Conservation (phyloP, 495 filamentous ascomycete species). For the Penicillium tannophilum region DNA sequence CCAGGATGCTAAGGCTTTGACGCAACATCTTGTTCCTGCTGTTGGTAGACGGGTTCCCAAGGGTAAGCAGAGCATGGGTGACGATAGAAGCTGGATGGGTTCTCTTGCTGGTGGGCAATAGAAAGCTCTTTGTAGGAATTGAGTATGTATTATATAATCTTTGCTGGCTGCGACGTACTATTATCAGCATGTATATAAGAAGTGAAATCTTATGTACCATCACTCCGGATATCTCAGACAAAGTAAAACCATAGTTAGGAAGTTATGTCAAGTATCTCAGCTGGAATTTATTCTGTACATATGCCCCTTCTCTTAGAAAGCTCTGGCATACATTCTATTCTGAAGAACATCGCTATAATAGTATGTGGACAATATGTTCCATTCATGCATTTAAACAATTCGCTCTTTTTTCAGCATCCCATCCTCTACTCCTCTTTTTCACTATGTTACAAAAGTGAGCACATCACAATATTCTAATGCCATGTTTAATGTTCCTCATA, state of each 20-base stretch:
- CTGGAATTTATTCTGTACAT: no score
- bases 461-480: constrained; percentile 1
- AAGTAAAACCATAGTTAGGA: no score
- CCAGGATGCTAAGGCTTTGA: constrained; percentile 44
- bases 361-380: background rate
- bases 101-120: constrained; percentile 34
- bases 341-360: background rate
- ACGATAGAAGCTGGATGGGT: constrained; percentile 44
- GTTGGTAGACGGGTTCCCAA: constrained; percentile 25
- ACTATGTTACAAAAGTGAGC: background rate
- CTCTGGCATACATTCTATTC: no score
- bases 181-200: background rate
- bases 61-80: constrained; percentile 17
- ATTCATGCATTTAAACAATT: background rate
- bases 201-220: background rate
- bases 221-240: background rate
- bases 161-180: background rate
- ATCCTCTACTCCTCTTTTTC: background rate
- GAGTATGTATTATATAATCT: constrained; percentile 1
- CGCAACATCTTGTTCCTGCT: constrained; percentile 23
- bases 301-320: no score
- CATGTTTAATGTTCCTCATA: background rate
- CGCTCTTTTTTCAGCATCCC: background rate
- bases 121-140: background rate
- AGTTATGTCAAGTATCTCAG: no score